Percentiles rank a stretch among this genome's conserved stretches.
Conservation (phyloP, 495 filamentous ascomycete genomes). For the Articulospora tetracladia region DNA sequence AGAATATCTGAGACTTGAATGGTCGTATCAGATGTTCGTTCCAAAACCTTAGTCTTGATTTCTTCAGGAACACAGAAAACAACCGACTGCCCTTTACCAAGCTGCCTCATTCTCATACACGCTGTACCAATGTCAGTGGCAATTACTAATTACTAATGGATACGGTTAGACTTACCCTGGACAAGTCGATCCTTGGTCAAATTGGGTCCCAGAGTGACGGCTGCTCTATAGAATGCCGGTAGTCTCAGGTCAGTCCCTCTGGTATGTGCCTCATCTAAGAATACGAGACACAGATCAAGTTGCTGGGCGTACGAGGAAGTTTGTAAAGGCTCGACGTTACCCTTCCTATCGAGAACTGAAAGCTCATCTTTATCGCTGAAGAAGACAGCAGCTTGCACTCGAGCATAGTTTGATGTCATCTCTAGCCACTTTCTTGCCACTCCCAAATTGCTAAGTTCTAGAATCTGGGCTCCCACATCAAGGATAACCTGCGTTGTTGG, state of each 20-base stretch:
- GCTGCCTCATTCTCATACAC: slow-evolving; percentile 63
- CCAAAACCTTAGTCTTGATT: slow-evolving; percentile 29
- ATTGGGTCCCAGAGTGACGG: slow-evolving; percentile 62
- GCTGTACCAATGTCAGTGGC: slow-evolving; percentile 38
- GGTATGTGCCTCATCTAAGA: slow-evolving; percentile 74
- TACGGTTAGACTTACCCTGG: slow-evolving; percentile 71
- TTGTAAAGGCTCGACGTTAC: slow-evolving; percentile 45
- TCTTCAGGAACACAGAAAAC: slow-evolving; percentile 53
- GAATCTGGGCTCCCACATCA: slow-evolving; percentile 70
- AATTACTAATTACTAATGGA: too few relatives aligned
- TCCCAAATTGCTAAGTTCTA: slow-evolving; percentile 56
- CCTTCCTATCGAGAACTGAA: slow-evolving; percentile 38
- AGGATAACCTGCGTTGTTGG: slow-evolving; percentile 55
- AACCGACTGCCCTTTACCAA: slow-evolving; percentile 61
- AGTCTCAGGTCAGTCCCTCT: slow-evolving; percentile 70
- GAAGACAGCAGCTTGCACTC: slow-evolving; percentile 46
- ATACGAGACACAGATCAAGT: slow-evolving; percentile 62
- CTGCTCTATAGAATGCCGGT: slow-evolving; percentile 54
- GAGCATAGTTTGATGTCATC: slow-evolving; percentile 19
- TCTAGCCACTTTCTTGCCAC: slow-evolving; percentile 48
- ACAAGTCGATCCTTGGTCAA: slow-evolving; percentile 70
- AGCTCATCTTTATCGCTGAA: slow-evolving; percentile 48
- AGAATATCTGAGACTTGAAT: slow-evolving; percentile 49
- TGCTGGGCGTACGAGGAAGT: slow-evolving; percentile 58
- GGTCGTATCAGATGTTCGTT: neutral